A percentile compares a stretch with the other conserved stretches of the same genome.
Conservation (phyloP, 768 basidiomycete genomes). For the Suillus tomentosus region DNA sequence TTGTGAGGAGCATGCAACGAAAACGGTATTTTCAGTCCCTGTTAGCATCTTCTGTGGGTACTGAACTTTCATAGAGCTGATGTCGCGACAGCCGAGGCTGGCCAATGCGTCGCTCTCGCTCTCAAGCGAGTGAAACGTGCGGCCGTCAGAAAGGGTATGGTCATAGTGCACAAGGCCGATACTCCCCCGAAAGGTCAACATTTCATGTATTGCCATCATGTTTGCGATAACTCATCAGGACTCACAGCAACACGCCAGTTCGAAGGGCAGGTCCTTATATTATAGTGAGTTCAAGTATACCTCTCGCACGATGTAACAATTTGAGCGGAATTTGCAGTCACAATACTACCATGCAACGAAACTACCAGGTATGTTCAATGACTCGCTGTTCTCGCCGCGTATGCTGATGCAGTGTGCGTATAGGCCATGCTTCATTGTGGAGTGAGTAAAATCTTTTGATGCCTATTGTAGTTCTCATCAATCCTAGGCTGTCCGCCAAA, state of each 20-base stretch:
- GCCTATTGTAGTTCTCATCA: slow-evolving; percentile 12
- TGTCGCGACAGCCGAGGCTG: slow-evolving; percentile 86
- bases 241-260: slow-evolving; percentile 74
- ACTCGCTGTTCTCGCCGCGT: neutral
- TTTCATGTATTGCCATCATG: neutral
- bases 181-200: slow-evolving; percentile 69
- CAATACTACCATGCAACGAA: slow-evolving; percentile 90
- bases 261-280: slow-evolving; percentile 90
- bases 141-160: slow-evolving; percentile 92
- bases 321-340: slow-evolving; percentile 49
- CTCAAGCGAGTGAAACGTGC: slow-evolving; percentile 84
- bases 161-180: slow-evolving; percentile 81
- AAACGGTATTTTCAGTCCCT: slow-evolving; percentile 61
- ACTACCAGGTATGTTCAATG: slow-evolving; percentile 71
- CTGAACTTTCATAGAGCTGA: slow-evolving; percentile 55
- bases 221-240: neutral
- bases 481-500: slow-evolving; percentile 81
- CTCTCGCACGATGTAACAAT: neutral
- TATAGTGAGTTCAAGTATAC: slow-evolving; percentile 63
- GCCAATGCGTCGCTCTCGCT: slow-evolving; percentile 93
- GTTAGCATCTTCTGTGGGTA: neutral
- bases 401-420: slow-evolving; percentile 3
- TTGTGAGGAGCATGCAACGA: slow-evolving; percentile 90
- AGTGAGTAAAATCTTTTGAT: slow-evolving; percentile 40
- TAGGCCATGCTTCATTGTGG: slow-evolving; percentile 95